phyloP scores from a whole-genome alignment of 768 basidiomycete genomes.

The Rhodotorula toruloides region DNA sequence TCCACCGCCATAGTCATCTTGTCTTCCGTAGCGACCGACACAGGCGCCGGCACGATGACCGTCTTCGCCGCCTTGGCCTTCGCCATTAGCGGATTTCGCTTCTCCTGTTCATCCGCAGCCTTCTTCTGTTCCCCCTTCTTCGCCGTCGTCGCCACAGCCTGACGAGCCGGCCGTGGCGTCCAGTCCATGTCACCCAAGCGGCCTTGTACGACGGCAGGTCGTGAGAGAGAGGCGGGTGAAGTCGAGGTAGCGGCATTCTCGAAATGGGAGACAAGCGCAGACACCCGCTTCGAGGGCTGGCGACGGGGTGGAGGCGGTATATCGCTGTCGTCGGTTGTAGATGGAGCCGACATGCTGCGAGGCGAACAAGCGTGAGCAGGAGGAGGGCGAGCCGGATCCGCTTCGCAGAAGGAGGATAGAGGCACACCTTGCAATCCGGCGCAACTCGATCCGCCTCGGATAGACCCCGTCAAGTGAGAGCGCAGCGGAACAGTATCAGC shows the following conservation, averaged over 20 bases:
- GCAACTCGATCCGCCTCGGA: no score
- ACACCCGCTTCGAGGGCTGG: constrained; percentile 5
- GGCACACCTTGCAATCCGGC: no score
- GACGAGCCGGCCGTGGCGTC: not conserved
- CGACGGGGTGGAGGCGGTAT: not conserved
- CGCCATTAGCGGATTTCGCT: not conserved
- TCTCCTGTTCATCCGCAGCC: no score
- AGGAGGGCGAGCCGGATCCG: no score
- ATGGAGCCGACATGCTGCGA: no score
- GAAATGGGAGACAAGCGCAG: constrained; percentile 17
- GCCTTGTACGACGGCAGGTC: not conserved
- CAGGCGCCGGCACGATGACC: constrained; percentile 4
- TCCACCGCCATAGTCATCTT: not conserved
- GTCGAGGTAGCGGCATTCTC: not conserved
- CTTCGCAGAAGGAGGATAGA: no score
- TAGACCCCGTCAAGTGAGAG: no score
- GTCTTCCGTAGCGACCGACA: not conserved
- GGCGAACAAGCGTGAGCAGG: no score
- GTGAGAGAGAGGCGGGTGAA: no score
- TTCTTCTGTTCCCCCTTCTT: not conserved
- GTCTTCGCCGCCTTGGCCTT: not conserved
- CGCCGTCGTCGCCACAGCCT: not conserved
- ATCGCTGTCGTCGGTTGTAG: no score
- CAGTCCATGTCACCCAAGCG: constrained; percentile 7
- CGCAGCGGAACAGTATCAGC: no score